These are phyloP conservation scores for Mycena metata DNA, from an alignment of 768 basidiomycete species.

Conservation along the genomic window DNA sequence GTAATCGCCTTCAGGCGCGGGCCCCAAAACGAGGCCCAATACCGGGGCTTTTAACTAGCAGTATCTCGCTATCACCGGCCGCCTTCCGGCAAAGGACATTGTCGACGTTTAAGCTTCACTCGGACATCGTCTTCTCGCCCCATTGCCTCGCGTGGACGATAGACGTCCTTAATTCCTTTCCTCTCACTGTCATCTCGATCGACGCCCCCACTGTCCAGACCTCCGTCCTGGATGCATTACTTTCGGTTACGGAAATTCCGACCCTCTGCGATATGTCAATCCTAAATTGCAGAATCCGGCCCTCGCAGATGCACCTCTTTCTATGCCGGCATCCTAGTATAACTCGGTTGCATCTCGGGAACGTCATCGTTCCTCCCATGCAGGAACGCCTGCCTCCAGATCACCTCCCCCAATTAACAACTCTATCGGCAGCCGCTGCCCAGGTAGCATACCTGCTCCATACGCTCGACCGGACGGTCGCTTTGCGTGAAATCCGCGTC, in stretches of 20 bases:
- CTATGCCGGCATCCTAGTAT: constrained; percentile 34
- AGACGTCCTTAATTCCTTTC: constrained; percentile 37
- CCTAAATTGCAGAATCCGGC: constrained; percentile 24
- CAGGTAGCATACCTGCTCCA: constrained; percentile 34
- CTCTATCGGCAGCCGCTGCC: constrained; percentile 19
- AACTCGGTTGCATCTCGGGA: constrained; percentile 28
- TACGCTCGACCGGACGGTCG: constrained; percentile 9
- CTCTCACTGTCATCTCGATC: constrained; percentile 27
- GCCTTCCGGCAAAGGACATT: constrained; percentile 29
- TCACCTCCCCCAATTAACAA: constrained; percentile 16
- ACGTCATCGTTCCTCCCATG: constrained; percentile 23
- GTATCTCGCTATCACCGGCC: constrained; percentile 23
- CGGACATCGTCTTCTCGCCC: constrained; percentile 26
- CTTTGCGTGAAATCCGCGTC: constrained; percentile 27
- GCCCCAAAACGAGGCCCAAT: neutral
- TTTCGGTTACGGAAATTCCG: constrained; percentile 33
- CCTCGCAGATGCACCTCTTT: constrained; percentile 30
- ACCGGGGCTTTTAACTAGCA: neutral
- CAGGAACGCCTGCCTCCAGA: constrained; percentile 31
- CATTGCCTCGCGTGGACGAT: constrained; percentile 34
- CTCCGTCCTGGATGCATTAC: constrained; percentile 9
- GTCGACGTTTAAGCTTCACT: constrained; percentile 30
- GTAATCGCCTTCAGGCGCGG: neutral
- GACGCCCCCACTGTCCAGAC: constrained; percentile 15
- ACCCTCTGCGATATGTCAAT: constrained; percentile 30